These are phyloP conservation scores for Pseudevernia furfuracea DNA, from an alignment of 495 filamentous ascomycete species.

Conservation along the genomic window DNA sequence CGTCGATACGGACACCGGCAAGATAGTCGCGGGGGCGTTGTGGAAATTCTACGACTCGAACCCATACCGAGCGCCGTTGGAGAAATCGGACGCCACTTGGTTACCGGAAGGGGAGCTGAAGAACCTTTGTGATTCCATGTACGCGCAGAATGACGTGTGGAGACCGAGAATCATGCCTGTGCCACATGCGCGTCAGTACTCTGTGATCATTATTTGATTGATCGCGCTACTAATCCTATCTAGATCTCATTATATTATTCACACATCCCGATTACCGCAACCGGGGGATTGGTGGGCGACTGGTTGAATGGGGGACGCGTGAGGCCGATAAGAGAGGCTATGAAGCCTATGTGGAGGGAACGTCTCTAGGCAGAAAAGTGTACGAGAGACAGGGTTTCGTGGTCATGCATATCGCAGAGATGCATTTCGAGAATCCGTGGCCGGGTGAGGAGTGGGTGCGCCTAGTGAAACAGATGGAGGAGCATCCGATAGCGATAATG, in stretches of 20 bases:
- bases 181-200: not conserved
- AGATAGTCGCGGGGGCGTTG: not conserved
- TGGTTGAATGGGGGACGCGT: not conserved
- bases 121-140: not conserved
- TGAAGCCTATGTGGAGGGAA: slow-evolving; percentile 1
- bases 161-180: not conserved
- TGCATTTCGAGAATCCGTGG: too few species aligned
- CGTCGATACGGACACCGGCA: not conserved
- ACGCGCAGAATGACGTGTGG: not conserved
- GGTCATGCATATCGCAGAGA: slow-evolving; percentile 2
- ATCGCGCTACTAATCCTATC: not conserved
- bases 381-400: not conserved
- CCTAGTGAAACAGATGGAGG: too few species aligned
- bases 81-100: not conserved
- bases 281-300: not conserved
- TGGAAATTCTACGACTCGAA: slow-evolving; percentile 4
- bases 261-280: slow-evolving; percentile 1
- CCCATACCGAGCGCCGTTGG: not conserved
- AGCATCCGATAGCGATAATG: too few species aligned
- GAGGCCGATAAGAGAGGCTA: not conserved
- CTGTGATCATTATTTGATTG: not conserved
- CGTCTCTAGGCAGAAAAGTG: not conserved
- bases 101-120: not conserved
- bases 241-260: not conserved
- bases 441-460: too few species aligned